A percentile compares a stretch with the other conserved stretches of the same genome.
phyloP scores from a whole-genome alignment of 176 grass and related monocot genomes.

The Calamus simplicifolius region DNA sequence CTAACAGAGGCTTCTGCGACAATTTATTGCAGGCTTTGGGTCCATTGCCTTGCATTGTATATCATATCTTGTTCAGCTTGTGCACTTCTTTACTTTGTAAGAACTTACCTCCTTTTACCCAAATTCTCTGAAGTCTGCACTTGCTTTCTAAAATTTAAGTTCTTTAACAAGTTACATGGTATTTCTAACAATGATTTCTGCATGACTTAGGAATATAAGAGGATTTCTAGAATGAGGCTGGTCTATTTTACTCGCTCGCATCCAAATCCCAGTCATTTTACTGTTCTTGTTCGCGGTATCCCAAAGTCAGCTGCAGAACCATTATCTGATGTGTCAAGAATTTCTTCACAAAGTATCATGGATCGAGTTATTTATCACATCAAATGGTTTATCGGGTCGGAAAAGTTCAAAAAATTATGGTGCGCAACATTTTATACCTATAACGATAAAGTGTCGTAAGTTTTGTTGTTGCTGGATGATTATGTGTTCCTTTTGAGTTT shows the following conservation, averaged over 20 bases:
- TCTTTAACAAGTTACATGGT: not conserved
- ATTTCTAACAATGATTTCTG: conserved; percentile 7
- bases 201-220: conserved; percentile 75
- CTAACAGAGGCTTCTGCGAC: too few relatives aligned
- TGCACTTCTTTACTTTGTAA: conserved; percentile 80
- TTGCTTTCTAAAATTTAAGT: not conserved
- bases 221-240: conserved; percentile 54
- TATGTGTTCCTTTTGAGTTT: too few relatives aligned
- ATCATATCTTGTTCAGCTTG: conserved; percentile 78
- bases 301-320: conserved; percentile 67
- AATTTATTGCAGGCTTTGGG: conserved; percentile 71
- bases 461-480: too few relatives aligned
- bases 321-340: conserved; percentile 40
- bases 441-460: not conserved
- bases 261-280: conserved; percentile 58
- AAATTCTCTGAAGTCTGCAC: not conserved
- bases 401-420: conserved; percentile 90
- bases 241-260: conserved; percentile 43
- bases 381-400: conserved; percentile 77
- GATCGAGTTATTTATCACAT: conserved; percentile 77
- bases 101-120: not conserved
- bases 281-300: conserved; percentile 78
- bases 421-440: conserved; percentile 29
- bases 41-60: conserved; percentile 72
- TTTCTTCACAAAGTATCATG: conserved; percentile 90